A percentile compares a stretch with the other conserved stretches of the same genome.
These are phyloP conservation scores for Mimosa bimucronata DNA, from an alignment of 306 rosid species.

Conservation along the genomic window DNA sequence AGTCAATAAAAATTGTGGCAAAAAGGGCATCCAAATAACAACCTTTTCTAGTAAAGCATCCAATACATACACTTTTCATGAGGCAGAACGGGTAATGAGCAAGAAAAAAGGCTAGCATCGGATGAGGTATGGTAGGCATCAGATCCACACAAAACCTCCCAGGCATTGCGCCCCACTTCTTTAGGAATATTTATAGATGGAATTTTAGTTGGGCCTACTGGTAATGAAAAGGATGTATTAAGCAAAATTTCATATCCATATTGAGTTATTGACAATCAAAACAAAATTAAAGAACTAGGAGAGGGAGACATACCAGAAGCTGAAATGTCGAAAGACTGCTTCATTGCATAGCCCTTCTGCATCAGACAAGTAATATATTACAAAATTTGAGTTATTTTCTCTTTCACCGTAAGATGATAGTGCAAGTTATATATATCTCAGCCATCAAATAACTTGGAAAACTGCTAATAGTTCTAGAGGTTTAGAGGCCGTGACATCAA, in stretches of 20 bases:
- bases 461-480: neutral
- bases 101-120: conserved; percentile 80
- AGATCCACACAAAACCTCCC: conserved; percentile 62
- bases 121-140: conserved; percentile 59
- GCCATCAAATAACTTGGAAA: conserved; percentile 21
- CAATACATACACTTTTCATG: conserved; percentile 66
- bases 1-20: conserved; percentile 28
- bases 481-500: conserved; percentile 6
- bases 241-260: conserved; percentile 16
- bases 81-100: conserved; percentile 82
- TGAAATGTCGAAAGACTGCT: conserved; percentile 55
- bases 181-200: conserved; percentile 52
- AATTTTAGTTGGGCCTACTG: conserved; percentile 58
- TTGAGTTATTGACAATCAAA: conserved; percentile 21
- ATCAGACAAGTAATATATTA: conserved; percentile 25
- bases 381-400: conserved; percentile 13
- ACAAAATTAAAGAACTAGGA: conserved; percentile 20
- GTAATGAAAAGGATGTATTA: conserved; percentile 16
- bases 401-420: conserved; percentile 27
- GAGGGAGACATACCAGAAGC: conserved; percentile 50
- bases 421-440: neutral
- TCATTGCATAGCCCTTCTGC: conserved; percentile 65
- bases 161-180: conserved; percentile 45
- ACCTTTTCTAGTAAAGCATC: conserved; percentile 8
- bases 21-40: conserved; percentile 16